Percentiles rank a stretch among this genome's conserved stretches.
Conservation (phyloP, 768 basidiomycete species). For the Leccinum longicurvipes region DNA sequence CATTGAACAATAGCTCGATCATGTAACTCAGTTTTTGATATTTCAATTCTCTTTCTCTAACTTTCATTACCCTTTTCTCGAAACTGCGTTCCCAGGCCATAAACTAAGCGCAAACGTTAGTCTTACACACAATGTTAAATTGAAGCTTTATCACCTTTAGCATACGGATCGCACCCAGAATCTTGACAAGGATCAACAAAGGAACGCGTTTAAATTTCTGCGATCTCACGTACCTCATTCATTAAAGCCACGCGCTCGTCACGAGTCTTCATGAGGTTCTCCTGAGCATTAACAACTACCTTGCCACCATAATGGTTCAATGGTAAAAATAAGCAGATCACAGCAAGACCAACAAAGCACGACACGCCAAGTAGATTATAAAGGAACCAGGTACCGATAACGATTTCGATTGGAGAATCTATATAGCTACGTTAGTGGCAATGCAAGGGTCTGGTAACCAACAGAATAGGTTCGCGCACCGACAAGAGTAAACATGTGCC, state of each 20-base stretch:
- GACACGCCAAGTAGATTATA: conserved; percentile 79
- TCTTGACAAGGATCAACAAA: conserved; percentile 32
- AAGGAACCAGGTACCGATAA: conserved; percentile 70
- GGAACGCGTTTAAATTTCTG: not conserved
- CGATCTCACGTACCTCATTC: conserved; percentile 59
- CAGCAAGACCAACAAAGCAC: conserved; percentile 73
- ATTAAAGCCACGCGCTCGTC: conserved; percentile 89
- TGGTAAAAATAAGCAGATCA: conserved; percentile 69
- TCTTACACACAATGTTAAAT: not conserved
- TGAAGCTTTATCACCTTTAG: conserved; percentile 50
- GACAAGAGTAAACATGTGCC: conserved; percentile 73
- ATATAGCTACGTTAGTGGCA: not conserved
- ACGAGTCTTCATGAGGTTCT: conserved; percentile 86
- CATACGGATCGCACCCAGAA: conserved; percentile 87
- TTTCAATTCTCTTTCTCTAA: conserved; percentile 78
- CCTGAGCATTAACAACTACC: conserved; percentile 72
- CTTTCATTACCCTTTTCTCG: conserved; percentile 65
- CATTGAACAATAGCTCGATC: conserved; percentile 69
- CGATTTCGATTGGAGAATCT: conserved; percentile 79
- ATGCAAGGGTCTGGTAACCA: not conserved
- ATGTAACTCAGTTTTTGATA: conserved; percentile 85
- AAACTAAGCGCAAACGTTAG: conserved; percentile 47
- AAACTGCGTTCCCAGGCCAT: conserved; percentile 96
- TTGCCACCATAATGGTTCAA: conserved; percentile 84
- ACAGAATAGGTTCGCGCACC: conserved; percentile 41